These are phyloP conservation scores for Fraxinus nigra DNA, from an alignment of 305 asterid species.

Conservation along the genomic window DNA sequence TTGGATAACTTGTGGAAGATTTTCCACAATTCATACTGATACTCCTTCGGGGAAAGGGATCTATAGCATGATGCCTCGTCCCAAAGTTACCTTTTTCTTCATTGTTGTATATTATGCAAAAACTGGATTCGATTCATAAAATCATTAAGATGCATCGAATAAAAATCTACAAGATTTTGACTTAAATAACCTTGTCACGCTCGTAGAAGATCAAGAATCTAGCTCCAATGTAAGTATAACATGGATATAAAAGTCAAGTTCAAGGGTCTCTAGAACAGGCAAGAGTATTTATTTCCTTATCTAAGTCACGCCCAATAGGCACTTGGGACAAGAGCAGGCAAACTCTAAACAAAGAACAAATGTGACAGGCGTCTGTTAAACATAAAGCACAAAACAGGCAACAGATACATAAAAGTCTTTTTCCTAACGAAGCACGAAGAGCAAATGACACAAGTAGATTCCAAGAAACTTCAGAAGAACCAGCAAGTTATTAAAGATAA, in stretches of 20 bases:
- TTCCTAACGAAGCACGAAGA: background rate
- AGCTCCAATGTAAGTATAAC: background rate
- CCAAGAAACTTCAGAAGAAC: background rate
- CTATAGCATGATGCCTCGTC: background rate
- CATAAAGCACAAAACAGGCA: background rate
- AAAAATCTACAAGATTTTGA: background rate
- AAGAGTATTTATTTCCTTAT: background rate
- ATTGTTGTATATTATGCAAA: background rate
- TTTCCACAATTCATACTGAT: no score
- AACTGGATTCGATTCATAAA: background rate
- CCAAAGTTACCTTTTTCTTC: background rate
- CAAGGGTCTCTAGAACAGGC: background rate
- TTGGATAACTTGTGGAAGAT: no score
- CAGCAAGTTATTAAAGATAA: background rate
- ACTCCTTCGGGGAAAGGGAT: no score
- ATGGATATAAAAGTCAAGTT: background rate
- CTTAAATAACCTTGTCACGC: background rate
- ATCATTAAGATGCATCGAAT: background rate
- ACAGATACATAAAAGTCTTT: background rate
- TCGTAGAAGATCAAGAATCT: background rate
- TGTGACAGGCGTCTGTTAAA: background rate
- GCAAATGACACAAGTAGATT: background rate
- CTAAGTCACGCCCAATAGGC: background rate
- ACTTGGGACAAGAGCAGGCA: background rate
- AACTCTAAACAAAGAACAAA: background rate